phyloP scores from a whole-genome alignment of 768 basidiomycete species.

The Lentinus tigrinus region DNA sequence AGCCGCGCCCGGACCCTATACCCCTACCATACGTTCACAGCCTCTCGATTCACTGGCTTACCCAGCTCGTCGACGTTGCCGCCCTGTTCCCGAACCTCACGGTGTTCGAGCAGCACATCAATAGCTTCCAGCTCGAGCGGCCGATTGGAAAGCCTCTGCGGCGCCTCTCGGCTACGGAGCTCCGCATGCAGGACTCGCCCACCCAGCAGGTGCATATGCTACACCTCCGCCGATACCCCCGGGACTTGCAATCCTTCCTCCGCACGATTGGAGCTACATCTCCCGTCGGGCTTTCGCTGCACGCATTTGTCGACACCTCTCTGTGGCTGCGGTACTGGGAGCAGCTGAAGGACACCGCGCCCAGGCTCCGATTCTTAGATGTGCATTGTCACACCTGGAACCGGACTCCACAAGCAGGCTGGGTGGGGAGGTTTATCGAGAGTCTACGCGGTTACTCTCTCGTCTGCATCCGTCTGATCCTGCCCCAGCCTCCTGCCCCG shows the following conservation, averaged over 20 bases:
- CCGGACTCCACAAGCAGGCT: conserved; percentile 1
- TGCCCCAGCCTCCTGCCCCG: conserved; percentile 3
- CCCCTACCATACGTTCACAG: conserved; percentile 1
- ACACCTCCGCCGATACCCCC: conserved; percentile 8
- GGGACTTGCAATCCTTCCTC: conserved; percentile 2
- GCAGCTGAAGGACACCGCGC: conserved; percentile 5
- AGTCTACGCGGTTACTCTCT: conserved; percentile 5
- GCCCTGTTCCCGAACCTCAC: conserved; percentile 4
- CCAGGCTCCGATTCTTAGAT: conserved; percentile 8
- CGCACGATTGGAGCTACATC: conserved; percentile 6
- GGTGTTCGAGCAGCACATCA: conserved; percentile 8
- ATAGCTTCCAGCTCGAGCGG: conserved; percentile 1
- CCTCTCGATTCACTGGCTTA: conserved; percentile 7
- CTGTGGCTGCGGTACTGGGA: conserved; percentile 10
- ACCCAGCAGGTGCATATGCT: conserved; percentile 7
- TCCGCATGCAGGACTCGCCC: not conserved
- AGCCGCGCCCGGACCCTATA: not conserved
- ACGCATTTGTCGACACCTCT: conserved; percentile 7
- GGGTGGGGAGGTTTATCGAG: conserved; percentile 8
- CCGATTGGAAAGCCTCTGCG: not conserved
- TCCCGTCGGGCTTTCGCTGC: conserved; percentile 10
- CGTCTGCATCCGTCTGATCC: conserved; percentile 8
- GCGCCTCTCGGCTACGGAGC: conserved; percentile 6
- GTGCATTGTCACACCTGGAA: conserved; percentile 14
- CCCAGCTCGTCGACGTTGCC: conserved; percentile 2